phyloP scores from a whole-genome alignment of 768 basidiomycete genomes.

The Kwoniella sp. region DNA sequence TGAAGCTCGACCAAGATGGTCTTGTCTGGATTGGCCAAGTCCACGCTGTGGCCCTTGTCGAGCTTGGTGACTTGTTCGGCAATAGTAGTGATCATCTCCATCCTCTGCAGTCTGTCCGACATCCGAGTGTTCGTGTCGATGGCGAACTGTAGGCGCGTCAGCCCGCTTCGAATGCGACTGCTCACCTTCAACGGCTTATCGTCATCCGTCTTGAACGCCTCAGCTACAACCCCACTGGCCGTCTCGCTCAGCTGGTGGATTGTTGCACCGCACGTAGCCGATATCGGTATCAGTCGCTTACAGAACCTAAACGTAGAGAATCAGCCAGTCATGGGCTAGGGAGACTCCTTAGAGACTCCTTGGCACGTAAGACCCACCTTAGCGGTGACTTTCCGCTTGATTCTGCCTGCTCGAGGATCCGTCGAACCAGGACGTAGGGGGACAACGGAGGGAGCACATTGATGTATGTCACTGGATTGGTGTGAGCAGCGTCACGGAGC shows the following conservation, averaged over 20 bases:
- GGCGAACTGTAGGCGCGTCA: conserved; percentile 24
- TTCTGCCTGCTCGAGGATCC: conserved; percentile 35
- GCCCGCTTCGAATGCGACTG: no score
- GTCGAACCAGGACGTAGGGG: conserved; percentile 22
- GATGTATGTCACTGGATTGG: conserved; percentile 30
- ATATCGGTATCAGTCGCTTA: conserved; percentile 33
- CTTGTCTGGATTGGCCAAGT: conserved; percentile 34
- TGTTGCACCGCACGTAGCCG: conserved; percentile 23
- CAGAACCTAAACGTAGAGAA: conserved; percentile 14
- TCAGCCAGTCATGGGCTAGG: background rate
- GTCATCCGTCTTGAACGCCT: conserved; percentile 24
- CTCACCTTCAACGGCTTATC: conserved; percentile 26
- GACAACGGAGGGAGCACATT: conserved; percentile 34
- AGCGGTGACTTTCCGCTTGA: conserved; percentile 26
- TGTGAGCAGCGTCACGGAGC: background rate
- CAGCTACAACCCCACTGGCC: conserved; percentile 9
- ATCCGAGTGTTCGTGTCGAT: conserved; percentile 26
- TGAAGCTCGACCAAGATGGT: conserved; percentile 34
- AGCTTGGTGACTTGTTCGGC: conserved; percentile 30
- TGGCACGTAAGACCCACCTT: conserved; percentile 13
- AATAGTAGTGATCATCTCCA: conserved; percentile 35
- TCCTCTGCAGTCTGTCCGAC: conserved; percentile 28
- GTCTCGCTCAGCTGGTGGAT: conserved; percentile 18
- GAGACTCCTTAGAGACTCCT: background rate
- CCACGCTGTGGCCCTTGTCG: conserved; percentile 27